phyloP scores from a whole-genome alignment of 1,284 basidiomycete species.

The Pseudozyma tsukubaensis region DNA sequence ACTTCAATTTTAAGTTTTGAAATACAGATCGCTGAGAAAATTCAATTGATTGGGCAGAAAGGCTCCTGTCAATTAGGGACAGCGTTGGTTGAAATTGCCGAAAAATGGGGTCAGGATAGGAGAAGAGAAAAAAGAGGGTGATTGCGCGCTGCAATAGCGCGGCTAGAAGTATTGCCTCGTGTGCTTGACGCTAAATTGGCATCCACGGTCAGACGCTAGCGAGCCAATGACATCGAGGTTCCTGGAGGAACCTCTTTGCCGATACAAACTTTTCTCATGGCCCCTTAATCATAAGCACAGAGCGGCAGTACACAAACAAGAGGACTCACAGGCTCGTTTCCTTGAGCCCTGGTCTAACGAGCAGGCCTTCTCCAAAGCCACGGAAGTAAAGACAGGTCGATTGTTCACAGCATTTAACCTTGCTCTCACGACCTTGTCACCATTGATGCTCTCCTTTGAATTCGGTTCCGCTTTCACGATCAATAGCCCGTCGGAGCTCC shows the following conservation, averaged over 20 bases:
- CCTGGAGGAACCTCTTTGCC: constrained; percentile 17
- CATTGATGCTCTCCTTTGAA: not conserved
- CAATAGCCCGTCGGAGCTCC: too few relatives aligned
- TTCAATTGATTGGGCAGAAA: not conserved
- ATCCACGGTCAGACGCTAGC: not conserved
- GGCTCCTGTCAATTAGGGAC: constrained; percentile 11
- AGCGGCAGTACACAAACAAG: too few relatives aligned
- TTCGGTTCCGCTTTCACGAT: too few relatives aligned
- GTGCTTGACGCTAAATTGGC: not conserved
- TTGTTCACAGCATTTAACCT: too few relatives aligned
- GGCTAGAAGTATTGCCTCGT: too few relatives aligned
- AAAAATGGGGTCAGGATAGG: too few relatives aligned
- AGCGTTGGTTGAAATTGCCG: too few relatives aligned
- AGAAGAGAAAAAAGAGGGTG: constrained; percentile 1
- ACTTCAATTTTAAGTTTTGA: not conserved
- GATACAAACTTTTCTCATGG: constrained; percentile 13
- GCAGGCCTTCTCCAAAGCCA: too few relatives aligned
- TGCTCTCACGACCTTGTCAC: too few relatives aligned
- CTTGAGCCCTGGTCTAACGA: too few relatives aligned
- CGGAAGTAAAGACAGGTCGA: too few relatives aligned
- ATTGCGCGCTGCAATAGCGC: too few relatives aligned
- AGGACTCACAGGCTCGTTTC: not conserved
- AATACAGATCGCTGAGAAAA: not conserved
- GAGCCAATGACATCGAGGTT: constrained; percentile 20
- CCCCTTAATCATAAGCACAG: constrained; percentile 1